Base-by-base conservation (phyloP, 805 yeast genomes). In the Yarrowia divulgata region DNA sequence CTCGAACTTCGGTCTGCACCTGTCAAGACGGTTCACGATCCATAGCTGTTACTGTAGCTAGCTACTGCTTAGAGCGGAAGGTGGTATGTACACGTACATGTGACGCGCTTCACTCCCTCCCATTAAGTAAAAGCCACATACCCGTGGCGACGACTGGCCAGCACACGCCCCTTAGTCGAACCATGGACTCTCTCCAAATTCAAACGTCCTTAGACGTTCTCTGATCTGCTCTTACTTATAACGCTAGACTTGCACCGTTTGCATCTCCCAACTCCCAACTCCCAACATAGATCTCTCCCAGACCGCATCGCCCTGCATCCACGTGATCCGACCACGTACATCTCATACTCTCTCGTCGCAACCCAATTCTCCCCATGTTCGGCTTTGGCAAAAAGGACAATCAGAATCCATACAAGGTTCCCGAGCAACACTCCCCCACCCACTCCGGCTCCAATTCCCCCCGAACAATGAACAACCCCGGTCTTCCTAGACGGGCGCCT, bases 381-480 rank as follows among this genome's bases (percentile, higher is more conserved):
- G 66, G 66, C 18, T 60, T 60, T 45, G 66, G 66, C 42, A 60
- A 60, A 60, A 60, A 60, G 46, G 66, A 60, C 52, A 60, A 43
- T 16, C 66, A 43, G 50, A 60, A 60, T 60, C 66, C 66, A 43
- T 60, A 60, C 66, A 16, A 52, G 63, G 63, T 57, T 45, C 66
- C 66, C 32, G 66, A 43, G 18, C 52, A 60, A 13, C 52, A 60
- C 32, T 60, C 66, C 13, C 66, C 66, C 4, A 43, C 52, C 7
- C 50, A 43, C 52, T 43, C 66, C 40, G 66, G 66, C 3, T 9
- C 63, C 63, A 57, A 57, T 57, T 57, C 63, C 18, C 63, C 63
- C n/a, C 37, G 63, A 57, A 29, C 63, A 57, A 57, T 57, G 63
- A 57, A 57, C 63, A 57, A 57, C 37, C 63, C 48, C 13, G 63